Base-by-base conservation (phyloP, 2,329 filamentous ascomycete species). In the Amauroascus verrucosus region DNA sequence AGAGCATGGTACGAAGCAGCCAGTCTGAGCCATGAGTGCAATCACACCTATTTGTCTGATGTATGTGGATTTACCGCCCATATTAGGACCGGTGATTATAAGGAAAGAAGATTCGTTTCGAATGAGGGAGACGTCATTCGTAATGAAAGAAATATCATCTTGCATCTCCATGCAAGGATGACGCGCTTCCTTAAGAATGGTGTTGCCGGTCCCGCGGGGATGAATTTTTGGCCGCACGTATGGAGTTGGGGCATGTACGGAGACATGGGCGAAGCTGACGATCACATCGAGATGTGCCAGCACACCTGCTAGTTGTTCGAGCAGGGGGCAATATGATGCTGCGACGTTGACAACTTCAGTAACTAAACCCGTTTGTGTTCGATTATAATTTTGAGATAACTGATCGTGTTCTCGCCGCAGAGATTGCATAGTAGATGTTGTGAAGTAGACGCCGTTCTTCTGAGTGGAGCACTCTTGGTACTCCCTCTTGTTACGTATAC, bases 141-240 rank as follows among this genome's bases (percentile, higher is more conserved):
- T 96, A 70, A 98, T 98, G 73, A 98, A 98, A 58, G 91, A 90
- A 40, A 98, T 84, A 64, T 98, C 93, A 63, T 98, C 94, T 70
- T 98, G 93, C 81, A 96, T 90, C 68, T 98, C 93, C 81, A 98
- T 87, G 66, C 93, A 98, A 0, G 94, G 94, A 65, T 98, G 93
- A 9, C 94, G 85, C 1, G 93, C 88, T 72, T 95, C 94, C 59
- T 84, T 86, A n/a, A 98, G 78, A 20, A 94, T 74, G 0, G 93
- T 98, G 62, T 89, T 85, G 2, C 91, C 93, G 45, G 86, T 82
- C 26, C 91, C 93, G 30, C 93, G 86, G 9, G 83, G 77, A 65
- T 98, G 89, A 65, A 98, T 90, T 66, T 81, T 94, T 3, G 93
- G 93, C 22, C 91, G 82, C 6, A 94, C 85, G 66, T 98, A 98